Percentiles rank a stretch among this genome's conserved stretches.
These are phyloP conservation scores for Mycena pura DNA, from an alignment of 768 basidiomycete species.

Conservation along the genomic window DNA sequence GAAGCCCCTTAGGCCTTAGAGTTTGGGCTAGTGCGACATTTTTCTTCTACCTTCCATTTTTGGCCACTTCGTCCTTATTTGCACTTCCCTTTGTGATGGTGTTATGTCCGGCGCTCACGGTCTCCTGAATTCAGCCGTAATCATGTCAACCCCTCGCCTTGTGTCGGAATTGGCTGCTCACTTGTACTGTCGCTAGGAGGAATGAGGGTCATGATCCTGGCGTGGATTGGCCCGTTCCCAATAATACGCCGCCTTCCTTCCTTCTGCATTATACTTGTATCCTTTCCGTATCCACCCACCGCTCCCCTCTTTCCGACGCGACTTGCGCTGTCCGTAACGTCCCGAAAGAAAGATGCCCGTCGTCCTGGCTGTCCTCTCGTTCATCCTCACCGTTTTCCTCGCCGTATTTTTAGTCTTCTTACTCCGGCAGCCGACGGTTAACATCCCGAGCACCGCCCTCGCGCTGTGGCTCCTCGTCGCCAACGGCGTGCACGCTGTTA, in stretches of 20 bases:
- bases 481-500: conserved; percentile 16
- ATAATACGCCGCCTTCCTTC: conserved; percentile 1
- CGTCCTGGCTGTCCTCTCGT: conserved; percentile 16
- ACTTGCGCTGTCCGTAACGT: neutral
- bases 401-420: conserved; percentile 17
- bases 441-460: neutral
- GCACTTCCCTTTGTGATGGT: conserved; percentile 6
- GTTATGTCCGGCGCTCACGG: neutral
- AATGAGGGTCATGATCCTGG: no score
- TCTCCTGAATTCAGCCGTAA: neutral
- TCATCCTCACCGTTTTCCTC: conserved; percentile 14
- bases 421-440: neutral
- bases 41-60: conserved; percentile 10
- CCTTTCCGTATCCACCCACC: conserved; percentile 16
- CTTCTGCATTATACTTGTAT: conserved; percentile 9
- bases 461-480: conserved; percentile 9
- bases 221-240: no score
- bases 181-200: conserved; percentile 9
- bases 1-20: neutral
- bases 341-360: neutral
- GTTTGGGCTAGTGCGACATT: conserved; percentile 3
- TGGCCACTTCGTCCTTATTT: conserved; percentile 1
- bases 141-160: neutral
- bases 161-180: conserved; percentile 15
- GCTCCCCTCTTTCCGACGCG: neutral